Evolutionary conservation across 306 rosid species (phyloP).

Genomic region (Psophocarpus tetragonolobus): DNA sequence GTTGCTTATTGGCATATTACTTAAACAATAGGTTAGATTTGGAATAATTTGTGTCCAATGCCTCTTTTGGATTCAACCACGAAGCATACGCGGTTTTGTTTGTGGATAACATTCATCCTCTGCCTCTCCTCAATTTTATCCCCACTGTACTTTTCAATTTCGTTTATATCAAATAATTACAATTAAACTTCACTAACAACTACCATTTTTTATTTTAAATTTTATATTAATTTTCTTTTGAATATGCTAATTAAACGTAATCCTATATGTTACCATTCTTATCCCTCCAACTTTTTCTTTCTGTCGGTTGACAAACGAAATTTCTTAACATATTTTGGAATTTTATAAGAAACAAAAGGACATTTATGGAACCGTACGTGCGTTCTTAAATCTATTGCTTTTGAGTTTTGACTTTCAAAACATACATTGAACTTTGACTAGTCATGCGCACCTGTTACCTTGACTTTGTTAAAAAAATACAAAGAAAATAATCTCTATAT

Average conservation of each 20-base stretch:
- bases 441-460: not conserved
- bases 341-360: constrained; percentile 5
- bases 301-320: too few relatives aligned
- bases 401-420: constrained; percentile 31
- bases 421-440: not conserved
- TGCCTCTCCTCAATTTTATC: not conserved
- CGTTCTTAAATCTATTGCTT: not conserved
- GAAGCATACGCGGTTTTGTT: constrained; percentile 31
- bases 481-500: not conserved
- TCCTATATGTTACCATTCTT: not conserved
- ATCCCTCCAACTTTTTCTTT: not conserved
- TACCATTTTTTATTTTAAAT: not conserved
- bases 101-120: constrained; percentile 27
- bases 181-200: not conserved
- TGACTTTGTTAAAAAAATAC: not conserved
- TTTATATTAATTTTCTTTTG: not conserved
- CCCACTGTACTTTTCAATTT: not conserved
- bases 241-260: not conserved
- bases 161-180: not conserved
- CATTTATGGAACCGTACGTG: not conserved
- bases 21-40: not conserved
- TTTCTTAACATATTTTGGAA: not conserved
- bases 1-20: too few relatives aligned
- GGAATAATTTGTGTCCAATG: not conserved
- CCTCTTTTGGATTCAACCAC: constrained; percentile 8